These are phyloP conservation scores for Blastobotrys malaysiensis DNA, from an alignment of 1,139 yeast genomes.

Conservation along the genomic window DNA sequence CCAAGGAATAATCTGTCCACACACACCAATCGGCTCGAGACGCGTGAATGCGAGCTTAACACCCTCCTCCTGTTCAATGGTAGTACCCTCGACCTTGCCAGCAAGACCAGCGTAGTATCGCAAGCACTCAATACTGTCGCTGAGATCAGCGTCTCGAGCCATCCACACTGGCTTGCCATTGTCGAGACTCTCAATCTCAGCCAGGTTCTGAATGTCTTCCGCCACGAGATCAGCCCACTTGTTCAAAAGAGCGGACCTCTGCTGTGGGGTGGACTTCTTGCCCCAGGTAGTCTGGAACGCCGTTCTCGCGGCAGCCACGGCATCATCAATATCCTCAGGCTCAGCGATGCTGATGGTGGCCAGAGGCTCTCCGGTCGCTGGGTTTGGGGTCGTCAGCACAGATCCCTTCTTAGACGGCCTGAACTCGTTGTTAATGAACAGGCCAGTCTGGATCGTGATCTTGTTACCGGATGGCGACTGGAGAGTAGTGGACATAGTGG, in stretches of 20 bases:
- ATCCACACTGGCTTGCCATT: constrained; percentile 52
- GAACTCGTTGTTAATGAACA: constrained; percentile 55
- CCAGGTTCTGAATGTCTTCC: constrained; percentile 45
- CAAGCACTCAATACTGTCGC: constrained; percentile 53
- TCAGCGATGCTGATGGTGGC: constrained; percentile 64
- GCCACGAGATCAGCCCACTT: constrained; percentile 50
- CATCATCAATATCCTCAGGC: constrained; percentile 64
- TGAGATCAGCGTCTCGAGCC: constrained; percentile 44
- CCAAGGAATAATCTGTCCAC: constrained; percentile 83
- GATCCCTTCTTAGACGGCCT: constrained; percentile 38
- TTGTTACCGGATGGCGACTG: neutral
- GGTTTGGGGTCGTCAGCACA: constrained; percentile 38
- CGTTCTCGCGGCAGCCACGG: constrained; percentile 65
- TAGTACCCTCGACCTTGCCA: constrained; percentile 70
- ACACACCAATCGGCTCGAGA: constrained; percentile 78
- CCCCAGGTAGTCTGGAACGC: constrained; percentile 57
- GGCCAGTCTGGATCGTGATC: constrained; percentile 24
- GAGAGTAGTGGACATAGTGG: neutral
- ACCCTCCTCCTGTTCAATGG: constrained; percentile 57
- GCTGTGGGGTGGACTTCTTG: constrained; percentile 42
- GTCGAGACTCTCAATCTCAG: constrained; percentile 58
- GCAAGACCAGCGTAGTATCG: constrained; percentile 84
- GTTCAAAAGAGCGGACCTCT: constrained; percentile 43
- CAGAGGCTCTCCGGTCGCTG: constrained; percentile 63
- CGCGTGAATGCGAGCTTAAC: constrained; percentile 70